These are phyloP conservation scores for Tylopilus sp. DNA, from an alignment of 768 basidiomycete species.

Conservation along the genomic window DNA sequence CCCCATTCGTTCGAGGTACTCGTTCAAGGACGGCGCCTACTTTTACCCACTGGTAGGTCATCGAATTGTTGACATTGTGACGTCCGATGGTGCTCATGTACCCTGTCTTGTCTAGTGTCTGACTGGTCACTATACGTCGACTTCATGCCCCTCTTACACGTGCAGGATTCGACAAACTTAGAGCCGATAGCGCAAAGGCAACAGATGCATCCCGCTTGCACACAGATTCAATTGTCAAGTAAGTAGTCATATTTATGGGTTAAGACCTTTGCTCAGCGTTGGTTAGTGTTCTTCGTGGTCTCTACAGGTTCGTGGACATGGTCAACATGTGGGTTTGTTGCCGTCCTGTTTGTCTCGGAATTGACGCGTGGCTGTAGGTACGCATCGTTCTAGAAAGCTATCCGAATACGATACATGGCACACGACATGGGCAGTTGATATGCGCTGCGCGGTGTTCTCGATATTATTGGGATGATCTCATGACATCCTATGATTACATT, in stretches of 20 bases:
- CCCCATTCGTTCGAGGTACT: constrained; percentile 42
- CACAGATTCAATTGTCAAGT: constrained; percentile 71
- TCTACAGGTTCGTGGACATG: constrained; percentile 53
- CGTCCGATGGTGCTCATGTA: constrained; percentile 1
- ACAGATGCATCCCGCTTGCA: constrained; percentile 63
- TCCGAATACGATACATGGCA: constrained; percentile 9
- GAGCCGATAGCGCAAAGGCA: constrained; percentile 40
- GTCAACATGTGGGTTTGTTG: constrained; percentile 59
- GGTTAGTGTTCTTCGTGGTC: constrained; percentile 42
- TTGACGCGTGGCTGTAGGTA: constrained; percentile 20
- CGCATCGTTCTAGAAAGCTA: constrained; percentile 31
- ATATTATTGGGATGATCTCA: neutral
- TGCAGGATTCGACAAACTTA: constrained; percentile 54
- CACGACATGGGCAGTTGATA: neutral
- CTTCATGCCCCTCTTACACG: constrained; percentile 62
- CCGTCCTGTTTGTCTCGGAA: neutral
- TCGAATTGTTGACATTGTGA: neutral
- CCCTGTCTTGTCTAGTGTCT: constrained; percentile 29
- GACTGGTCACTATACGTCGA: constrained; percentile 52
- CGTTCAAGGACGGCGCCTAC: constrained; percentile 62
- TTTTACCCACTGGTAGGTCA: constrained; percentile 55
- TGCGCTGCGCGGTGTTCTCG: neutral
- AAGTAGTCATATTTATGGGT: constrained; percentile 16
- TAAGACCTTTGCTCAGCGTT: neutral
- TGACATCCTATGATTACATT: neutral